A percentile compares a stretch with the other conserved stretches of the same genome.
These are phyloP conservation scores for Penicillium digitatum DNA, from an alignment of 2,329 filamentous ascomycete species.

Conservation along the genomic window DNA sequence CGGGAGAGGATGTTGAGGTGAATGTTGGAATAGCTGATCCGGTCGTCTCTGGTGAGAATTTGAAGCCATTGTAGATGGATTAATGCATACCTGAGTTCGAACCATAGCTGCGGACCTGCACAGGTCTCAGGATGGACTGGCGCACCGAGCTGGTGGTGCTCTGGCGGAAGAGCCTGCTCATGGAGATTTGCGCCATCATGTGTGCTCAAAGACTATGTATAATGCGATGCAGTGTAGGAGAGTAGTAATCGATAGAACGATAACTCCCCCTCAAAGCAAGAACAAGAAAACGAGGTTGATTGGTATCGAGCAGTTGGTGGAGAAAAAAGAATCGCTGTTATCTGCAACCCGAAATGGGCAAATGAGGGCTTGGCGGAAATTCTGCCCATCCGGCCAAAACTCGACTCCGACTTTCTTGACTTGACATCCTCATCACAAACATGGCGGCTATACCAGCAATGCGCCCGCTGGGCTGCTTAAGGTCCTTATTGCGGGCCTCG, in stretches of 20 bases:
- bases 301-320: conserved; percentile 6
- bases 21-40: conserved; percentile 39
- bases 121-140: conserved; percentile 30
- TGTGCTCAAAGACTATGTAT: neutral
- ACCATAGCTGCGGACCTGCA: conserved; percentile 30
- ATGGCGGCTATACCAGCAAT: conserved; percentile 59
- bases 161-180: conserved; percentile 39
- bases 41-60: neutral
- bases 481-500: conserved; percentile 54
- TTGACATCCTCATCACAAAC: conserved; percentile 39
- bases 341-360: conserved; percentile 19
- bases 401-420: conserved; percentile 21
- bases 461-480: conserved; percentile 69
- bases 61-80: neutral
- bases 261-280: neutral
- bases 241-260: neutral
- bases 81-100: conserved; percentile 30
- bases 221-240: neutral
- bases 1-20: conserved; percentile 36
- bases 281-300: conserved; percentile 8
- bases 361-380: conserved; percentile 36
- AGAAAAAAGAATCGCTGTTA: conserved; percentile 25
- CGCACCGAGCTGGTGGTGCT: conserved; percentile 29
- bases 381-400: conserved; percentile 36
- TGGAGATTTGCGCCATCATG: conserved; percentile 39